These are phyloP conservation scores for Aspergillus diversus DNA, from an alignment of 495 filamentous ascomycete species.

Conservation along the genomic window DNA sequence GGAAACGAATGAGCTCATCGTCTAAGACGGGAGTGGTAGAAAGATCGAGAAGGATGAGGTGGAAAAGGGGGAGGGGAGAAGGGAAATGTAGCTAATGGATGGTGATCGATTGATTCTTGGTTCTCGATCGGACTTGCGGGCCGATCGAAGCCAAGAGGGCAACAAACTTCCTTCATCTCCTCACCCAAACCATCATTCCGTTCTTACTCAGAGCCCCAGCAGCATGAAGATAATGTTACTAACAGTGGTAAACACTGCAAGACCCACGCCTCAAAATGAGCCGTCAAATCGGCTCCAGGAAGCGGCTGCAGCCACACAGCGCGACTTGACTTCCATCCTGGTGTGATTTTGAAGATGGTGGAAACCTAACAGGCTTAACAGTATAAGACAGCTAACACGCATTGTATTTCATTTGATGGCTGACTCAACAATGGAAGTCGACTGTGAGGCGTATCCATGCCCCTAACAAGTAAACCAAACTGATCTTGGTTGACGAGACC, in stretches of 20 bases:
- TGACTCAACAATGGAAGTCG: too few relatives aligned
- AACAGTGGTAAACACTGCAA: background rate
- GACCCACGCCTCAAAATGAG: background rate
- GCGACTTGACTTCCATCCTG: background rate
- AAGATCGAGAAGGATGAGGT: conserved; percentile 11
- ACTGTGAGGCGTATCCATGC: too few relatives aligned
- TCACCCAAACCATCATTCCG: background rate
- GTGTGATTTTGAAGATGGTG: background rate
- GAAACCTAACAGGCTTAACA: too few relatives aligned
- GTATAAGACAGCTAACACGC: too few relatives aligned
- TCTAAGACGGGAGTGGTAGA: conserved; percentile 5
- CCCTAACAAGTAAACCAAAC: too few relatives aligned
- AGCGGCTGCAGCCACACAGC: background rate
- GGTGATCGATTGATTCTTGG: background rate
- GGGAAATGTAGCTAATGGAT: background rate
- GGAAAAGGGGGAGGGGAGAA: background rate
- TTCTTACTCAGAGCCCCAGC: too few relatives aligned
- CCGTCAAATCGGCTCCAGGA: background rate
- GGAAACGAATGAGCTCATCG: conserved; percentile 14
- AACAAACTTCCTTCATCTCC: background rate
- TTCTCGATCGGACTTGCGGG: conserved; percentile 5
- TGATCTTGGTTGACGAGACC: background rate
- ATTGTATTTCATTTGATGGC: too few relatives aligned
- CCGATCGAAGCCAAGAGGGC: conserved; percentile 8
- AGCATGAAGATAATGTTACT: too few relatives aligned